Evolutionary conservation across 495 filamentous ascomycete genomes (phyloP).

Genomic region (Tuber magnatum): DNA sequence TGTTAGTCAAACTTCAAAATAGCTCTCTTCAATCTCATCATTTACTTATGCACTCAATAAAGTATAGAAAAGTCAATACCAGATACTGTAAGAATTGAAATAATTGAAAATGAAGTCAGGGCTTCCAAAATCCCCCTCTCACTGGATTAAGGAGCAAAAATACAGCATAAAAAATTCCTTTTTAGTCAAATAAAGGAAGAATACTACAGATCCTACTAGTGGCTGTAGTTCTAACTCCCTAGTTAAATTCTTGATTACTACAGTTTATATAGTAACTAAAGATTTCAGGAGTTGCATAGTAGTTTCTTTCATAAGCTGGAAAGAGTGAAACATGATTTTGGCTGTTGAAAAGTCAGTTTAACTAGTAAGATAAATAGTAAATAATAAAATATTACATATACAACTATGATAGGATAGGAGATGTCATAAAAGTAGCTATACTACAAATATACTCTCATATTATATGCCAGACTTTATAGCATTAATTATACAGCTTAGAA

Average conservation of each 20-base stretch:
- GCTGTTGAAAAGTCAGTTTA: background rate
- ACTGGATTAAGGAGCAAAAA: no score
- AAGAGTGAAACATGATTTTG: background rate
- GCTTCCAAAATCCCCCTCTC: no score
- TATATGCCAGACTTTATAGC: background rate
- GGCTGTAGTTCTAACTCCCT: no score
- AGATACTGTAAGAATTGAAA: background rate
- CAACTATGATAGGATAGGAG: background rate
- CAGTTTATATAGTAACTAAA: background rate
- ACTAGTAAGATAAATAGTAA: background rate
- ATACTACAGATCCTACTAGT: no score
- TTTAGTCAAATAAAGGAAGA: no score
- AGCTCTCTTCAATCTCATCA: no score
- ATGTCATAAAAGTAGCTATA: background rate
- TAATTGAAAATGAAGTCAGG: no score
- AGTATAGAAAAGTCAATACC: background rate
- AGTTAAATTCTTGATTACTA: no score
- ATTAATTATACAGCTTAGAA: background rate
- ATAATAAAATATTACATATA: background rate
- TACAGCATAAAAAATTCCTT: no score
- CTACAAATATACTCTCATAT: background rate
- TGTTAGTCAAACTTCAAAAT: background rate
- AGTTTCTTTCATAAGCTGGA: background rate
- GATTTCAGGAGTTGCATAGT: background rate
- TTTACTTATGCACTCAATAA: background rate